Base-by-base conservation (phyloP, 2,329 filamentous ascomycete species). In the Gliomastix tumulicola region DNA sequence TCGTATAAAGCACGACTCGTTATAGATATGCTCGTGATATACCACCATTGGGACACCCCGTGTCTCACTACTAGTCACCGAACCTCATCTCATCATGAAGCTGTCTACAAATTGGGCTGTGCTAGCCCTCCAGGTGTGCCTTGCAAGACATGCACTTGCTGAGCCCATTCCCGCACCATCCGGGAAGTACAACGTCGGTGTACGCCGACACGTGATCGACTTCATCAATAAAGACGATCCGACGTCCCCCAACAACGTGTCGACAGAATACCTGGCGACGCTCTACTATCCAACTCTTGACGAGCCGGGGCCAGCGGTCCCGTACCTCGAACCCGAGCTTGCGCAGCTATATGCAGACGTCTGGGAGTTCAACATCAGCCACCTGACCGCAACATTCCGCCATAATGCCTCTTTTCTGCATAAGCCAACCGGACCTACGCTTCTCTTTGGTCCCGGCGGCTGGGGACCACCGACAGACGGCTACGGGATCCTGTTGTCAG, bases 281-380 rank as follows among this genome's bases (percentile, higher is more conserved):
- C 5, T 43, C 7, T 44, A 43, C 17, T 44, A 44, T 36, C 43
- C 43, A 7, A 43, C 43, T 6, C 13, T n/a, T 13, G 36, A 38
- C 12, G 18, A 20, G 16, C 31, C 31, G 13, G 21, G 21, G 7
- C 11, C 30, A 6, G 38, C 41, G 3, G 34, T 31, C 17, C 30
- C 31, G 2, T 44, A 44, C 9, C 21, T 44, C n/a, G 35, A 44
- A 28, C 21, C 43, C 7, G 43, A 44, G 28, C 32, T 43, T 23
- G 36, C 21, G 7, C 8, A 43, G 17, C 11, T 39, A 13, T 44
- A 41, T 31, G 31, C 23, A 2, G 22, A 28, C 25, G 25, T 28
- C 7, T 28, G 18, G 10, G 32, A 8, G 5, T 44, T 25, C 32
- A 44, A 44, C 10, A 37, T 41, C n/a, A 38, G 38, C 21, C 41